Conservation (phyloP, 1,284 basidiomycete genomes). For the Cutaneotrichosporon dermatis region DNA sequence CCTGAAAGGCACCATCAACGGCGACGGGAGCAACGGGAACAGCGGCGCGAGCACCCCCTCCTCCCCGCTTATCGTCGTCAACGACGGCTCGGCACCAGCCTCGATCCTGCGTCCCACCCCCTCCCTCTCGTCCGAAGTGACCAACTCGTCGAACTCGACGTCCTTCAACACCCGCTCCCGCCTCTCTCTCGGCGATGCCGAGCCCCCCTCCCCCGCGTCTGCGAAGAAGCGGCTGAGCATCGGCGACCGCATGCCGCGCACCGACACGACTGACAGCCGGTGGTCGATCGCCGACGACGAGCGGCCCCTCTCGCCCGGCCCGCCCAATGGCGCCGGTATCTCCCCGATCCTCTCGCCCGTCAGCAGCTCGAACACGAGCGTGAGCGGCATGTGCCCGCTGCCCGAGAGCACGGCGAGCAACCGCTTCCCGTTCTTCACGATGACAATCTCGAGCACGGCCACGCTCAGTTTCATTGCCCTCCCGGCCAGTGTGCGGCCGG, state of each 20-base stretch:
- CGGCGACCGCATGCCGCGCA: neutral
- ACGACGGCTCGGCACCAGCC: slow-evolving; percentile 3
- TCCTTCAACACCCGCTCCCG: neutral
- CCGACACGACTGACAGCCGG: neutral
- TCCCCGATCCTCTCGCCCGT: neutral
- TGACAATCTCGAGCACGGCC: slow-evolving; percentile 36
- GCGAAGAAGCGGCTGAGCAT: neutral
- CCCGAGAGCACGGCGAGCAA: slow-evolving; percentile 18
- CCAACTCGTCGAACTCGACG: neutral
- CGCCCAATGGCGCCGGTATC: neutral
- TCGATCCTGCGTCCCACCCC: neutral
- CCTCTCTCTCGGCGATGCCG: neutral
- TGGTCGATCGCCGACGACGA: slow-evolving; percentile 1
- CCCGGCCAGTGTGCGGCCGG: slow-evolving; percentile 27
- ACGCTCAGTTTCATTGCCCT: slow-evolving; percentile 44
- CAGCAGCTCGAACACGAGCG: neutral
- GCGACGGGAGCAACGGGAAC: neutral
- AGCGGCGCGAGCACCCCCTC: neutral
- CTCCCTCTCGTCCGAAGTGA: neutral
- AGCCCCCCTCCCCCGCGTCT: too few species aligned
- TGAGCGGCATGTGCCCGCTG: slow-evolving; percentile 31
- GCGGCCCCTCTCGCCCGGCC: neutral
- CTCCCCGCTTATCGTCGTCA: slow-evolving; percentile 3
- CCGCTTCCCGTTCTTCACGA: slow-evolving; percentile 40
- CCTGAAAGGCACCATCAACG: too few species aligned